Conservation (phyloP, 192 early-diverging fungal species). For the Coemansia sp. region DNA sequence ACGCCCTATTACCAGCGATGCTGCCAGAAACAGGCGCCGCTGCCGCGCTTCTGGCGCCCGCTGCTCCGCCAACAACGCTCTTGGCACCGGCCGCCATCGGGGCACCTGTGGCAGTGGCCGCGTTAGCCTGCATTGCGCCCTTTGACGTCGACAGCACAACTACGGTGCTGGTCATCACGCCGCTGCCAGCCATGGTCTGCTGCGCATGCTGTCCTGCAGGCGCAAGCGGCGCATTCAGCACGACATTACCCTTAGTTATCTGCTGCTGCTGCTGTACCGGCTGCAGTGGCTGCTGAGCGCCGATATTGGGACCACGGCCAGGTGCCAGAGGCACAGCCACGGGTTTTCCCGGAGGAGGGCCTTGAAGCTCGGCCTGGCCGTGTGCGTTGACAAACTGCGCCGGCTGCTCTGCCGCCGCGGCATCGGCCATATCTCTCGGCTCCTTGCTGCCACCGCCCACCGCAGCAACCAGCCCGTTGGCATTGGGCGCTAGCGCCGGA, state of each 20-base stretch:
- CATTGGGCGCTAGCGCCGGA: slow-evolving; percentile 14
- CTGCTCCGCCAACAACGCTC: not conserved
- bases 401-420: not conserved
- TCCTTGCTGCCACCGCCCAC: not conserved
- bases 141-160: slow-evolving; percentile 20
- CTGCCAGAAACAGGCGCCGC: no score
- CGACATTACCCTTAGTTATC: not conserved
- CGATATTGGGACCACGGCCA: slow-evolving; percentile 6
- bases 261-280: no score
- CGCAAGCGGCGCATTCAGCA: not conserved
- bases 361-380: not conserved
- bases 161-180: slow-evolving; percentile 25
- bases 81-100: not conserved
- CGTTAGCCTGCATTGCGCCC: not conserved
- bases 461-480: slow-evolving; percentile 18
- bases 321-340: slow-evolving; percentile 19
- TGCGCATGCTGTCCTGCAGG: not conserved
- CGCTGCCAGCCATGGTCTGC: not conserved
- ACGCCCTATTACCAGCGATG: no score
- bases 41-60: not conserved
- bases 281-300: no score
- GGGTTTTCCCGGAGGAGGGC: slow-evolving; percentile 7
- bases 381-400: not conserved
- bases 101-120: not conserved
- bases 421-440: not conserved